Evolutionary conservation across 179 eudicot species (phyloP).

Genomic region (Camellia oleifera): DNA sequence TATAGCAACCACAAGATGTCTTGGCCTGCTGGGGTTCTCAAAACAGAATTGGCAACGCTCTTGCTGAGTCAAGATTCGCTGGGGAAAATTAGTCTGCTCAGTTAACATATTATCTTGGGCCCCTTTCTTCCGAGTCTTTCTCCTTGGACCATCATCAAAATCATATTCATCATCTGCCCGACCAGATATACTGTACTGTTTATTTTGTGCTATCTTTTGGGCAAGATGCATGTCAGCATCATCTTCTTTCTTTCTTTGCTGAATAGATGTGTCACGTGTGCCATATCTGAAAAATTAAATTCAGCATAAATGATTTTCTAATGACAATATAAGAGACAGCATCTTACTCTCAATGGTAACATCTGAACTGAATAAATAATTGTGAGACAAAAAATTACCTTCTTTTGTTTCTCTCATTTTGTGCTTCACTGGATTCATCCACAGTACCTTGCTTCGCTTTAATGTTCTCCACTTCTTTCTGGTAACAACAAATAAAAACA

Average conservation of each 20-base stretch:
- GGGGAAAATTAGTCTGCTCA: slow-evolving; percentile 33
- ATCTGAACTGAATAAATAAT: too few relatives aligned
- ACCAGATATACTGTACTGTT: slow-evolving; percentile 43
- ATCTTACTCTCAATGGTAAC: too few relatives aligned
- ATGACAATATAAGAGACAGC: too few relatives aligned
- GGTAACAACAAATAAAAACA: too few relatives aligned
- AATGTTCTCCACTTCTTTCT: too few relatives aligned
- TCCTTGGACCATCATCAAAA: slow-evolving; percentile 72
- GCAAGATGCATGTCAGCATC: slow-evolving; percentile 79
- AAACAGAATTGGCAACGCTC: slow-evolving; percentile 88
- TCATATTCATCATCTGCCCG: slow-evolving; percentile 97
- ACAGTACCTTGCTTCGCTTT: too few relatives aligned
- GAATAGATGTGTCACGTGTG: too few relatives aligned
- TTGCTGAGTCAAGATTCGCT: slow-evolving; percentile 76
- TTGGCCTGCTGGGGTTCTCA: slow-evolving; percentile 85
- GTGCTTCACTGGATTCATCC: too few relatives aligned
- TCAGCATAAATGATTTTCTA: too few relatives aligned
- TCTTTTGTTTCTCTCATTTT: too few relatives aligned
- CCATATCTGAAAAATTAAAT: too few relatives aligned
- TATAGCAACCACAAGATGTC: slow-evolving; percentile 83
- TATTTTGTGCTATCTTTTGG: slow-evolving; percentile 63
- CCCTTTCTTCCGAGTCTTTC: slow-evolving; percentile 55
- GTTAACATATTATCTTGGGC: slow-evolving; percentile 36
- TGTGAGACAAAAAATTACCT: too few relatives aligned
- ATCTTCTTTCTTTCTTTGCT: slow-evolving; percentile 64